Base-by-base conservation (phyloP, 306 rosid genomes). In the Hippophae gyantsensis region DNA sequence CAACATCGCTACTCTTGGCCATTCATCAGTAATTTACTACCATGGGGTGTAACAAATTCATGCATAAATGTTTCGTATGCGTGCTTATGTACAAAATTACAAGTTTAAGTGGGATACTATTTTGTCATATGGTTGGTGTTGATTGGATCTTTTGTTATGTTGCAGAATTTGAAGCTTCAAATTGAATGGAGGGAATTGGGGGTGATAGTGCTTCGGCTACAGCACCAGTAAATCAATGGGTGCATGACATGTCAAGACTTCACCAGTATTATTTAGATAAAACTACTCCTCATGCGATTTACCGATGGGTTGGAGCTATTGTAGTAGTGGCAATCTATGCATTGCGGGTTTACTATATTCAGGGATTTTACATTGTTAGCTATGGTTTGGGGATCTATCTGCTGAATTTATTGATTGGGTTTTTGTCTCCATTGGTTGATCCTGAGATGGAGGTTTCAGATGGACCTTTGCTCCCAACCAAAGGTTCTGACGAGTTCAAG, bases 401-500 rank as follows among this genome's bases (percentile, higher is more conserved):
- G 66, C 80, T 89, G 81, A 89, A 89, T 71, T 74, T 89, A 54
- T 66, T 89, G 82, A 89, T 89, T 69, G 90, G 94, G 59, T 89
- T 89, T 69, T 53, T 89, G 50, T 89, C 96, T 0, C 96, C 96
- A 41, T 77, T 82, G 80, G 94, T 76, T 72, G 96, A 89, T 78
- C 94, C 96, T 13, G 96, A 85, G 71, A 63, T 77, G 77, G 96
- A 83, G 56, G 72, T 67, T 69, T 64, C 88, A 1, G 86, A 73
- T 41, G 90, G 90, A 40, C 76, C 94, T 38, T 42, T 81, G 74
- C 84, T 89, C 48, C 96, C 96, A 0, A 89, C 90, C 5, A 89
- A 85, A 78, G 96, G 96, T 27, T 89, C 96, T 0, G 96, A 89
- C 42, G 96, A 89, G 60, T 89, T 85, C 74, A 89, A 83, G 66